These are phyloP conservation scores for Bruguiera gymnorhiza DNA, from an alignment of 345 rosid genomes.

Conservation along the genomic window DNA sequence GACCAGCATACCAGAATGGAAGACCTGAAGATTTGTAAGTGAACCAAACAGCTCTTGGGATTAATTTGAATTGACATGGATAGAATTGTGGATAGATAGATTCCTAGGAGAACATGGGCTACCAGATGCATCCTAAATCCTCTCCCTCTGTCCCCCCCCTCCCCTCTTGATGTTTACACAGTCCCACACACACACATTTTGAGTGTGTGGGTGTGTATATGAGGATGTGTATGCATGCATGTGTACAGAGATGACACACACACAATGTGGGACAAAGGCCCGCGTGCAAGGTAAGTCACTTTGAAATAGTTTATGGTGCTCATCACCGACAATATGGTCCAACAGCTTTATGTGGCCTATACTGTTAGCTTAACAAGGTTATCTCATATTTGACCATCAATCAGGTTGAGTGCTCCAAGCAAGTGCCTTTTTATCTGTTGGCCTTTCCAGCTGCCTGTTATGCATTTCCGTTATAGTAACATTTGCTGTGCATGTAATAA, in stretches of 20 bases:
- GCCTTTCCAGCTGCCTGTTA: neutral
- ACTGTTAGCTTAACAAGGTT: too few species aligned
- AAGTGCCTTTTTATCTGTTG: neutral
- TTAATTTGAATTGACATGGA: neutral
- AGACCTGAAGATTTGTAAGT: conserved; percentile 93
- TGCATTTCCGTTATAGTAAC: neutral
- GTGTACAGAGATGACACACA: too few species aligned
- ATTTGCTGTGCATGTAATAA: conserved; percentile 3
- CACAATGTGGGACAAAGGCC: too few species aligned
- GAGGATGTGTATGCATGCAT: too few species aligned
- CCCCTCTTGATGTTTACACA: neutral
- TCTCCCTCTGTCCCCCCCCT: neutral
- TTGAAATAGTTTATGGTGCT: too few species aligned
- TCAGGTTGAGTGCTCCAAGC: too few species aligned
- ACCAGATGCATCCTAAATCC: neutral
- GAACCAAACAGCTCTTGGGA: neutral
- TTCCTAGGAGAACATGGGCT: neutral
- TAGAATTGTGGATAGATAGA: neutral
- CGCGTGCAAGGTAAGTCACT: too few species aligned
- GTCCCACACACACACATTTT: too few species aligned
- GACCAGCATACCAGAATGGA: conserved; percentile 78
- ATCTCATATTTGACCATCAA: too few species aligned
- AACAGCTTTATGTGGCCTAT: too few species aligned
- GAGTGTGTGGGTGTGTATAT: too few species aligned
- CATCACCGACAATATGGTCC: too few species aligned